These are phyloP conservation scores for Plasmodium chabaudi DNA, from an alignment of 169 alveolate species.

Conservation along the genomic window DNA sequence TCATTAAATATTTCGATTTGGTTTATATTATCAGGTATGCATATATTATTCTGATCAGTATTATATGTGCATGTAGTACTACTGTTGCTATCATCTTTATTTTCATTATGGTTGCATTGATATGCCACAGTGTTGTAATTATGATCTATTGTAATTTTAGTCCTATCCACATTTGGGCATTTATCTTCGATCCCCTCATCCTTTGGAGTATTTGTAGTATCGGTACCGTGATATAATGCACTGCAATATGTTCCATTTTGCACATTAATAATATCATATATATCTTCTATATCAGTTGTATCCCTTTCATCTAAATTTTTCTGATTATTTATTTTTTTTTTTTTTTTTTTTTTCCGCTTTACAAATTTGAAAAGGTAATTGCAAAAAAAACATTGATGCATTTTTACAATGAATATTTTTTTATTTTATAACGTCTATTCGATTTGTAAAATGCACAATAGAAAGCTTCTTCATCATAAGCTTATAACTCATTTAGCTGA, in stretches of 20 bases:
- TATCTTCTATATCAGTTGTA: background rate
- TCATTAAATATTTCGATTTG: too few species aligned
- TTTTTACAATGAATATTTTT: constrained; percentile 27
- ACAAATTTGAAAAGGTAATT: constrained; percentile 30
- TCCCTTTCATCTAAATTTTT: background rate
- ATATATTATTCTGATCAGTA: background rate
- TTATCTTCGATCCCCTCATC: too few species aligned
- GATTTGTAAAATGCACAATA: constrained; percentile 2
- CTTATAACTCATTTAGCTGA: too few species aligned
- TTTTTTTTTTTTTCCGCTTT: constrained; percentile 20
- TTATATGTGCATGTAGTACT: background rate
- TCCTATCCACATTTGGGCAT: too few species aligned
- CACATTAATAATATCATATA: too few species aligned
- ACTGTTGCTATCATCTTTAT: background rate
- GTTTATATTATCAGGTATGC: background rate
- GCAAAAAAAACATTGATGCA: constrained; percentile 62
- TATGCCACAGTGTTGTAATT: too few species aligned
- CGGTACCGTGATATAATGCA: background rate
- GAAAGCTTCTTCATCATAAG: constrained; percentile 15
- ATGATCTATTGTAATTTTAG: too few species aligned
- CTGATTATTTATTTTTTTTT: constrained; percentile 5
- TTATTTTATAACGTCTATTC: constrained; percentile 8
- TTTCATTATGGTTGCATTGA: too few species aligned
- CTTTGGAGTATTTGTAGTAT: too few species aligned
- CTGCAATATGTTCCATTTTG: background rate